Evolutionary conservation across 768 basidiomycete species (phyloP), one percentile per base, ranked within the genome.

Genomic region (Phlegmacium glaucopus): DNA sequence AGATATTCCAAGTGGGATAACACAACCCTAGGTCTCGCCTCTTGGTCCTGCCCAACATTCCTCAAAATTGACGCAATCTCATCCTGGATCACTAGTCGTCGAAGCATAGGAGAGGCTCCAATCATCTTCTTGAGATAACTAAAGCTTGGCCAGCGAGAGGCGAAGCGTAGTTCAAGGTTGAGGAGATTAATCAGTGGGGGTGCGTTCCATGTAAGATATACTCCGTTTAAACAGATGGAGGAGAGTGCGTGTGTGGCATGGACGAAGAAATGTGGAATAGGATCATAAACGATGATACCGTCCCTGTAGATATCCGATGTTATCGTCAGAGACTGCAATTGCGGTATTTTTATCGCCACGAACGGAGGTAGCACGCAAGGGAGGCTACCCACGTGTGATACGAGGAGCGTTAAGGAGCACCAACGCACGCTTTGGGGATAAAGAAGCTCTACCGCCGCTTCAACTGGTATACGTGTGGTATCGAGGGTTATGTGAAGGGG

Each of bases 291-390:
- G 4, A 61, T 47, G 25, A 65, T 65, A 2, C 63, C 63, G 44
- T 63, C 59, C 9, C 62, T 48, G 39, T 63, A 65, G 15, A 63
- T 63, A 41, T 65, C 63, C 1, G 63, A 60, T 22, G 55, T 51
- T 15, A 65, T 53, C 7, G 57, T 49, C 32, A 65, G 39, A 6
- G 44, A 44, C 9, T 42, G 39, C 9, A 65, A 45, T 6, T 37
- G 30, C 11, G 63, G 61, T 2, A 56, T 54, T 4, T 44, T 34
- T 15, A 51, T 47, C 1, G 45, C 36, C 2, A 53, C 50, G 11
- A 65, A 45, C 13, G 49, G 38, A 10, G 55, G 50, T 13, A 65
- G 56, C 27, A 61, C 43, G 4, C 53, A 46, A 12, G 60, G 54
- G 4, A 65, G 50, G 29, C 40, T 58, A 6, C 63, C 63, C 3